Conservation (phyloP, 805 yeast genomes). For the Wickerhamiella slavikovae region DNA sequence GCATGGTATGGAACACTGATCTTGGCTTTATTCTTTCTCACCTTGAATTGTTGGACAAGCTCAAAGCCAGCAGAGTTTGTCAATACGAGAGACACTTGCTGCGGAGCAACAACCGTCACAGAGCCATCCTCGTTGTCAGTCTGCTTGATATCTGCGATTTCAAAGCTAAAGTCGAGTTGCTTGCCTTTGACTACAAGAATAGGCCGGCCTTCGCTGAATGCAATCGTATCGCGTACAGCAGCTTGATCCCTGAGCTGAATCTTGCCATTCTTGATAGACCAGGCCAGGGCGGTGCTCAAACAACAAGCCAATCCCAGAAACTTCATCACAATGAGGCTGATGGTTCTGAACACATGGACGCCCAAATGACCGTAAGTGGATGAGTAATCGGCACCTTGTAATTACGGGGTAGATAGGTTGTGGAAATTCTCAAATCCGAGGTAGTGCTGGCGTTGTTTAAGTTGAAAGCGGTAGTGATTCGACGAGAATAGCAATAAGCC, state of each 20-base stretch:
- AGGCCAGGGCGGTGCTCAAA: conserved; percentile 5
- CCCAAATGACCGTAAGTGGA: too few species aligned
- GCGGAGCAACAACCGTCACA: conserved; percentile 5
- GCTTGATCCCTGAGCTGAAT: conserved; percentile 10
- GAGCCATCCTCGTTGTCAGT: too few species aligned
- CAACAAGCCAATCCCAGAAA: too few species aligned
- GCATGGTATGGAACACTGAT: conserved; percentile 14
- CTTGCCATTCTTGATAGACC: conserved; percentile 11
- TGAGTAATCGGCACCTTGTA: too few species aligned
- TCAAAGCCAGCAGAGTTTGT: conserved; percentile 3
- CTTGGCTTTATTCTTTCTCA: conserved; percentile 16
- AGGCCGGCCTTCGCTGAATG: conserved; percentile 4
- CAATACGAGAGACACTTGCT: conserved; percentile 9
- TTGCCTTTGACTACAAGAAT: conserved; percentile 6
- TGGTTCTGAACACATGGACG: too few species aligned
- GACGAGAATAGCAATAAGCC: too few species aligned
- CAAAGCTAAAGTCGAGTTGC: conserved; percentile 7
- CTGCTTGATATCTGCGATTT: conserved; percentile 5
- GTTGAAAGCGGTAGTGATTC: too few species aligned
- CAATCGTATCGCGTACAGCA: conserved; percentile 7
- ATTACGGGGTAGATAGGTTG: too few species aligned
- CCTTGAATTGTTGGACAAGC: conserved; percentile 11
- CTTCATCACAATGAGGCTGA: too few species aligned
- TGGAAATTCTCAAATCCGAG: too few species aligned
- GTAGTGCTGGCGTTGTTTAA: too few species aligned